Evolutionary conservation across 331 rosid genomes (phyloP), one percentile per base, ranked within the genome.

Genomic region (Stylosanthes scabra): DNA sequence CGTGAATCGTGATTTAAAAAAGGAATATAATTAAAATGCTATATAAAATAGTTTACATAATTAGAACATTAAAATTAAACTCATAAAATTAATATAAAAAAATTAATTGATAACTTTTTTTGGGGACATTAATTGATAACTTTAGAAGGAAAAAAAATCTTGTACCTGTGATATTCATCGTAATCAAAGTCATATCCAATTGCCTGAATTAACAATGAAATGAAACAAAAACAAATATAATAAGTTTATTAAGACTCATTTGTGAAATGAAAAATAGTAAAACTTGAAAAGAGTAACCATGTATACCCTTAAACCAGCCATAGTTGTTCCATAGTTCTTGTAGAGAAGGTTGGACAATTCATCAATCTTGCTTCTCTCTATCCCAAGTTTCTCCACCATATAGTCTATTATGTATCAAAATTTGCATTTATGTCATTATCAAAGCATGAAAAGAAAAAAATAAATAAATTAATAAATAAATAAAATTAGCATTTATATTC

Each of bases 171-270:
- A 75, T 89, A 91, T 66, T 87, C 88, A 75, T 93, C 98, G 55
- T 83, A 88, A 85, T 91, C 94, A 72, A 93, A 87, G 75, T 91
- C 96, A 79, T 91, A 85, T 27, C 98, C 97, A 81, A 91, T 86
- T 54, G 95, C 98, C 93, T 93, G 80, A 83, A 83, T 27, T 6
- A 0, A 71, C 12, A 77, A 78, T 9, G 68, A 65, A 77, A 78
- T 9, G 68, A 65, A 77, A 74, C 15, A 49, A 57, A 34, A 50
- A 44, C 14, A 28, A 13, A 28, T 14, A 41, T 51, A 6, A 46
- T 13, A 74, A 34, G 9, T 42, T 15, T 7, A 40, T 15, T 7
- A 40, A 47, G 6, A 14, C 51, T 61, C 37, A 16, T 45, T 74
- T 74, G 39, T 12, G 65, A 12, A 54, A 51, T 20, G 10, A 12